These are phyloP conservation scores for Tetrahymena malaccensis DNA, from an alignment of 73 alveolate genomes.

Conservation along the genomic window DNA sequence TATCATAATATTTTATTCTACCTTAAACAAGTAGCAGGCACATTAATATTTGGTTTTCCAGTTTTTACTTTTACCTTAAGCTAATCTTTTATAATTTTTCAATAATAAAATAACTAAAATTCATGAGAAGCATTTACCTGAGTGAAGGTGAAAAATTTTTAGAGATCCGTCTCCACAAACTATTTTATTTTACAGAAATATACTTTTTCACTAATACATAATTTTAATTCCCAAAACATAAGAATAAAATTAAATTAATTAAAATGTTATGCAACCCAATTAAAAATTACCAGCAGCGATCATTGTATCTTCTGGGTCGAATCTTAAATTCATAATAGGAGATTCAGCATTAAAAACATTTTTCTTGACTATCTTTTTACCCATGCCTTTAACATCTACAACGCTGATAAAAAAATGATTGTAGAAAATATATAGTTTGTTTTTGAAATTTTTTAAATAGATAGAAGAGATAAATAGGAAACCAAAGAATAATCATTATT, in stretches of 20 bases:
- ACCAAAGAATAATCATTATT: background rate
- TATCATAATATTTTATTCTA: background rate
- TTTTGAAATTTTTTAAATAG: background rate
- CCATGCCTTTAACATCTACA: conserved; percentile 19
- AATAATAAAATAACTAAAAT: conserved; percentile 8
- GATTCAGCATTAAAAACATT: conserved; percentile 27
- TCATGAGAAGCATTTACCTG: conserved; percentile 46
- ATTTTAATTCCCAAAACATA: background rate
- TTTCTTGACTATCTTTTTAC: conserved; percentile 9
- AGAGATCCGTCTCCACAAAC: conserved; percentile 68
- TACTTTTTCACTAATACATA: no score
- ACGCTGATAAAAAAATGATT: background rate
- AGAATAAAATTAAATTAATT: background rate
- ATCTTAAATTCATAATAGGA: conserved; percentile 55
- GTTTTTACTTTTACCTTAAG: conserved; percentile 38
- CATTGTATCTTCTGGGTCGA: conserved; percentile 61
- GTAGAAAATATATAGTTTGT: no score
- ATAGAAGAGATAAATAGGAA: background rate
- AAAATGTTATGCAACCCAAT: background rate
- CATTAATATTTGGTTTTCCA: conserved; percentile 30
- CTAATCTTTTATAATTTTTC: conserved; percentile 36
- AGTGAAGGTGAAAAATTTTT: conserved; percentile 58
- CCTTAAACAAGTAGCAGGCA: conserved; percentile 61
- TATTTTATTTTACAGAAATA: background rate
- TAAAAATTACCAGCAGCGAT: conserved; percentile 64